These are phyloP conservation scores for Cymbopogon flexuosus DNA, from an alignment of 202 grass and related monocot species.

Conservation along the genomic window DNA sequence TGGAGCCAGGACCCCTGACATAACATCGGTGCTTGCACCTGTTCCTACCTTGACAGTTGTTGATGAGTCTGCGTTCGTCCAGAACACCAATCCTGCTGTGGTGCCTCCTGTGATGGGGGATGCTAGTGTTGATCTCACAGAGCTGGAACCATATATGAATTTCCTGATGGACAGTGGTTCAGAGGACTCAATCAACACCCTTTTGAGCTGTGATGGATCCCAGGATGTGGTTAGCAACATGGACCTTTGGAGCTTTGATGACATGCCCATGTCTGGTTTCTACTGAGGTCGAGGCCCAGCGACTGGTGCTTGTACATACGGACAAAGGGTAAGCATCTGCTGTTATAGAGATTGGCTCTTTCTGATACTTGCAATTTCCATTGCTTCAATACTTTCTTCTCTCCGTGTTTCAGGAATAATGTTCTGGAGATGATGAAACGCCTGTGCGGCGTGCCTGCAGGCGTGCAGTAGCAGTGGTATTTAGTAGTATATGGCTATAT, in stretches of 20 bases:
- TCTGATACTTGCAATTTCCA: not conserved
- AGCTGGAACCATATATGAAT: conserved; percentile 64
- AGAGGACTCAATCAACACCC: conserved; percentile 44
- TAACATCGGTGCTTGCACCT: conserved; percentile 37
- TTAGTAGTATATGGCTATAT: not conserved
- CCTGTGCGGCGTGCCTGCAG: conserved; percentile 16
- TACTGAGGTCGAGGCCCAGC: conserved; percentile 9
- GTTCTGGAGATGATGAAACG: conserved; percentile 19
- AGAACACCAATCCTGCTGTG: conserved; percentile 9
- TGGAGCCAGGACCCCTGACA: conserved; percentile 51
- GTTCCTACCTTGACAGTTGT: not conserved
- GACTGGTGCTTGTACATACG: conserved; percentile 32
- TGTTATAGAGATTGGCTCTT: not conserved
- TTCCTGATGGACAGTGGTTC: conserved; percentile 51
- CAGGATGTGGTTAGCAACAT: conserved; percentile 40
- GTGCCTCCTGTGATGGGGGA: conserved; percentile 27
- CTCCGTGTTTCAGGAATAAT: not conserved
- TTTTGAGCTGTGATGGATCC: conserved; percentile 41
- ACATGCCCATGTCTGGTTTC: conserved; percentile 43
- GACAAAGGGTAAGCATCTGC: conserved; percentile 12
- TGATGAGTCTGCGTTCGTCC: conserved; percentile 29
- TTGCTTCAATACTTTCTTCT: not conserved
- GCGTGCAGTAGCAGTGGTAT: not conserved
- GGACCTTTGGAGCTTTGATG: conserved; percentile 78
- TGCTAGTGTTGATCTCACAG: conserved; percentile 24